Percentiles rank a stretch among this genome's conserved stretches.
Evolutionary conservation across 2,329 filamentous ascomycete genomes (phyloP).

Genomic region (Xylariaceae sp.): DNA sequence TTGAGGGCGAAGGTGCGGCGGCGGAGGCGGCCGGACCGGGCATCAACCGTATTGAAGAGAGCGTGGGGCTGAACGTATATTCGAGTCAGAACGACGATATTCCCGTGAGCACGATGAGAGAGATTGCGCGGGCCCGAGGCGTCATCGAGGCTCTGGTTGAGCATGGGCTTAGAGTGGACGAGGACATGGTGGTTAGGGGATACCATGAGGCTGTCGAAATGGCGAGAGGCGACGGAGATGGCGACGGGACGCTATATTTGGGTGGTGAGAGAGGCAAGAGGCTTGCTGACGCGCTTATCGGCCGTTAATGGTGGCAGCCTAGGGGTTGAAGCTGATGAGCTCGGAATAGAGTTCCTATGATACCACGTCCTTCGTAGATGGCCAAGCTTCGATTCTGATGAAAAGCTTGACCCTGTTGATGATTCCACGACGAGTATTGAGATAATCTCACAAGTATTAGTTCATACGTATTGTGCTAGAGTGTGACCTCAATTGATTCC

Average conservation of each 20-base stretch:
- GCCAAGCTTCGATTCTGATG: not conserved
- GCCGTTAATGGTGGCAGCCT: constrained; percentile 13
- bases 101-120: constrained; percentile 68
- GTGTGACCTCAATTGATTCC: too few relatives aligned
- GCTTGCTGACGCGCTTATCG: constrained; percentile 39
- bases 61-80: constrained; percentile 79
- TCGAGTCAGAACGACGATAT: constrained; percentile 93
- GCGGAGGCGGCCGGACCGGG: constrained; percentile 43
- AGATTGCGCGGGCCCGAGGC: constrained; percentile 80
- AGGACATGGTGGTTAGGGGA: constrained; percentile 77
- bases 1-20: constrained; percentile 52
- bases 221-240: constrained; percentile 54
- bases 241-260: constrained; percentile 55
- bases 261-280: constrained; percentile 53
- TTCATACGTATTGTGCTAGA: too few relatives aligned
- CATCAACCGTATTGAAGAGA: constrained; percentile 87
- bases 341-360: too few relatives aligned
- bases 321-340: too few relatives aligned
- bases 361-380: not conserved
- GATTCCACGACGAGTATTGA: too few relatives aligned
- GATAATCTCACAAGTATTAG: too few relatives aligned
- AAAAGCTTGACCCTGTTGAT: too few relatives aligned
- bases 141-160: constrained; percentile 81
- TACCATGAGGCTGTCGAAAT: constrained; percentile 81
- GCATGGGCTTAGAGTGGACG: constrained; percentile 78